A percentile compares a stretch with the other conserved stretches of the same genome.
phyloP scores from a whole-genome alignment of 257 asterid species.

The Nicotiana attenuata region DNA sequence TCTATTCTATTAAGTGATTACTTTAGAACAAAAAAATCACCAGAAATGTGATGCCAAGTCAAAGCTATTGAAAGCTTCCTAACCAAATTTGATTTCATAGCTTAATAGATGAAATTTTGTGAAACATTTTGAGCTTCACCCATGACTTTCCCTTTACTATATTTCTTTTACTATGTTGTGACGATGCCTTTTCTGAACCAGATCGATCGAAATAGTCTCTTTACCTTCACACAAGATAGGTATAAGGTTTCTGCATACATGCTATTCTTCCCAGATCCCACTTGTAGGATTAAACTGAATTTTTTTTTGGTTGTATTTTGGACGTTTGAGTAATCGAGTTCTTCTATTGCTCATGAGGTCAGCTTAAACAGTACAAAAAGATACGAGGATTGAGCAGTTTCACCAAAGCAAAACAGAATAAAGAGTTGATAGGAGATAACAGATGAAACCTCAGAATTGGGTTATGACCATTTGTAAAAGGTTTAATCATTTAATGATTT shows the following conservation, averaged over 20 bases:
- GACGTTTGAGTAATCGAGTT: neutral
- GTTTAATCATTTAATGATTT: neutral
- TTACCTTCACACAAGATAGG: no score
- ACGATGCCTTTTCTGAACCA: no score
- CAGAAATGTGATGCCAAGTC: no score
- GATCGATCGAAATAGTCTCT: no score
- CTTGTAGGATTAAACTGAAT: no score
- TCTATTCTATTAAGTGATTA: no score
- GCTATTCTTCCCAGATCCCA: no score
- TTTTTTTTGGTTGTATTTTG: neutral
- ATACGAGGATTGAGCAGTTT: neutral
- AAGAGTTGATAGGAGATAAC: neutral
- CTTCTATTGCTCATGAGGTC: neutral
- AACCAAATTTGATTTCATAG: neutral
- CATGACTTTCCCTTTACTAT: no score
- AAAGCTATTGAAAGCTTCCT: no score
- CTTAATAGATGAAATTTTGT: neutral
- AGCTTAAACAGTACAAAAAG: neutral
- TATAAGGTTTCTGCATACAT: no score
- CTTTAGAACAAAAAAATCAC: no score
- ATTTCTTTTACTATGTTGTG: no score
- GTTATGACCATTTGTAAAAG: neutral
- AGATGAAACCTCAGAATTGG: neutral
- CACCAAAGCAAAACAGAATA: neutral
- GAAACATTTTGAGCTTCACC: neutral